phyloP scores from a whole-genome alignment of 2,329 filamentous ascomycete species.

The Aspergillus hortae region DNA sequence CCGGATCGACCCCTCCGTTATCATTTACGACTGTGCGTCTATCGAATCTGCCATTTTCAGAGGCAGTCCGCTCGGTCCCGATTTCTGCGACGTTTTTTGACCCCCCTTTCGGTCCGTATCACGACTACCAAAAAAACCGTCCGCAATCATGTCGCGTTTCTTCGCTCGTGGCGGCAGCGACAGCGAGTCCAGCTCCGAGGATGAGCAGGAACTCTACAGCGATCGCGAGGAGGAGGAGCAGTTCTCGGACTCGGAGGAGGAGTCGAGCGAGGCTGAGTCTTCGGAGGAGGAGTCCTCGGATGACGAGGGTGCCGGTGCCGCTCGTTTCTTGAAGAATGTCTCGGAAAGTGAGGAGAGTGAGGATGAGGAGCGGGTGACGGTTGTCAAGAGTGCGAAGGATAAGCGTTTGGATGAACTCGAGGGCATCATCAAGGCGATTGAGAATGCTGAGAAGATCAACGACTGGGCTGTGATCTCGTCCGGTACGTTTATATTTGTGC shows the following conservation, averaged over 20 bases:
- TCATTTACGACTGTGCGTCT: slow-evolving; percentile 9
- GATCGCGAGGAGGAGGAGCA: slow-evolving; percentile 66
- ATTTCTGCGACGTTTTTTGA: slow-evolving; percentile 18
- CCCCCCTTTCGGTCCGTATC: slow-evolving; percentile 5
- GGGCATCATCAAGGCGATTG: slow-evolving; percentile 81
- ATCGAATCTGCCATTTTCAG: neutral
- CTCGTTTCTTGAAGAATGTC: slow-evolving; percentile 75
- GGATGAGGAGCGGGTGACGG: slow-evolving; percentile 78
- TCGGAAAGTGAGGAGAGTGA: slow-evolving; percentile 78
- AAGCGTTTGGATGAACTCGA: slow-evolving; percentile 95
- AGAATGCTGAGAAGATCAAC: slow-evolving; percentile 95
- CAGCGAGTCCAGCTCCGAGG: slow-evolving; percentile 84
- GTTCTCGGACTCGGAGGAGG: slow-evolving; percentile 43
- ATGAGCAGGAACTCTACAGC: slow-evolving; percentile 92
- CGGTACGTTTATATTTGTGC: slow-evolving; percentile 56
- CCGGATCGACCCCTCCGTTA: neutral
- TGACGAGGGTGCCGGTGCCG: slow-evolving; percentile 61
- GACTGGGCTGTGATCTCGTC: slow-evolving; percentile 92
- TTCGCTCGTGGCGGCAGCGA: slow-evolving; percentile 96
- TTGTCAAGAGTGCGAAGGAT: slow-evolving; percentile 97
- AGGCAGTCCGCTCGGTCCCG: slow-evolving; percentile 1
- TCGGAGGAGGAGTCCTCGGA: slow-evolving; percentile 54
- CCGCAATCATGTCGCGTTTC: slow-evolving; percentile 82
- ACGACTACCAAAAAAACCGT: neutral
- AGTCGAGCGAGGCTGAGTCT: slow-evolving; percentile 53